These are phyloP conservation scores for Torulaspora microellipsoides DNA, from an alignment of 805 yeast species.

Conservation along the genomic window DNA sequence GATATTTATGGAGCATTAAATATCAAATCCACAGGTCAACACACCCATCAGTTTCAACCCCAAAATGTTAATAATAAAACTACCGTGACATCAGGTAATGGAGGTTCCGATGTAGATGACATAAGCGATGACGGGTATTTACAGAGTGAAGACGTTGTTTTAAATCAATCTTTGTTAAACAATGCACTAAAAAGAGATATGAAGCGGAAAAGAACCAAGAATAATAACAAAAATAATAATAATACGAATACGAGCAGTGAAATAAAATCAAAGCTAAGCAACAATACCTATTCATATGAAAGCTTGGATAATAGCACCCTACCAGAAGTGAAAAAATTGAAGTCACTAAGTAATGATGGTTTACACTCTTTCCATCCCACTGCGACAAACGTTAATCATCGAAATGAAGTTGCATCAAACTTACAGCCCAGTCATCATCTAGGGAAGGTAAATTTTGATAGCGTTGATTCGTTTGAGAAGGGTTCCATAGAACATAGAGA, in stretches of 20 bases:
- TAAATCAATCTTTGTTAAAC: conserved; percentile 19
- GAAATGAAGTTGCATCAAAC: background rate
- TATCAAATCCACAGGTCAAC: background rate
- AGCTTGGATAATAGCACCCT: conserved; percentile 9
- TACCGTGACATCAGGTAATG: conserved; percentile 3
- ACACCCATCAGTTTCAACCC: background rate
- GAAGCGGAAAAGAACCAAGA: conserved; percentile 22
- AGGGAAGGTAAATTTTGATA: conserved; percentile 8
- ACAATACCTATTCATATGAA: conserved; percentile 9
- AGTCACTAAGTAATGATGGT: conserved; percentile 12
- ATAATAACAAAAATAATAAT: background rate
- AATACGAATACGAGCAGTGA: conserved; percentile 2
- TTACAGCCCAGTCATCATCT: background rate
- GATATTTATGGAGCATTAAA: conserved; percentile 7
- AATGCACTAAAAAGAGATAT: conserved; percentile 22
- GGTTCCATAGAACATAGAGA: conserved; percentile 20
- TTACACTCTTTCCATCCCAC: conserved; percentile 15
- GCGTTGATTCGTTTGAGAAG: conserved; percentile 19
- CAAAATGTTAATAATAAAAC: background rate
- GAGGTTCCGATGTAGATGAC: conserved; percentile 10
- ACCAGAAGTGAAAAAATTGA: conserved; percentile 17
- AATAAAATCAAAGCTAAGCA: background rate
- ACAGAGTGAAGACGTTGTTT: conserved; percentile 21
- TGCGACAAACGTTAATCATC: background rate
- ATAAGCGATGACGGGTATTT: conserved; percentile 16